A percentile compares a stretch with the other conserved stretches of the same genome.
Conservation (phyloP, 257 asterid species). For the Vinca minor region DNA sequence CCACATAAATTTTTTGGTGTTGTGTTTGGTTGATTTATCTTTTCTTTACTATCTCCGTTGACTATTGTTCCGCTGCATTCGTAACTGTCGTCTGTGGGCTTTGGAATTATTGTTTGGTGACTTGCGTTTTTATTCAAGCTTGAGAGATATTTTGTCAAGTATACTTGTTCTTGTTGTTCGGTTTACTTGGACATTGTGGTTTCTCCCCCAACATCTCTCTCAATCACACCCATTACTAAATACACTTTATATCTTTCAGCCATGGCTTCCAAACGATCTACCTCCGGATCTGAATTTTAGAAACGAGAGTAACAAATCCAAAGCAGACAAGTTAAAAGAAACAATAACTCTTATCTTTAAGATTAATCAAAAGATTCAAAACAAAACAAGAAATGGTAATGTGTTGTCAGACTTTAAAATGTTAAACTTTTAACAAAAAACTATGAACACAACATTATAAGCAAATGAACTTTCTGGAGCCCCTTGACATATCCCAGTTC, state of each 20-base stretch:
- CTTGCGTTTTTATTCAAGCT: no score
- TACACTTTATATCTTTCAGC: constrained; percentile 86
- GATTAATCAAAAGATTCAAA: not conserved
- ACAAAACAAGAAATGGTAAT: not conserved
- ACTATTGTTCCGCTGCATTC: no score
- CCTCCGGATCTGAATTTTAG: constrained; percentile 69
- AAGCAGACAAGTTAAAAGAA: constrained; percentile 6
- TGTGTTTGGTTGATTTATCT: no score
- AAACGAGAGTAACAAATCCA: not conserved
- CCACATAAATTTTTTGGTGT: no score
- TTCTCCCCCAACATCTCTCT: no score
- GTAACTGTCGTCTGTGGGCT: no score
- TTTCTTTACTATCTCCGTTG: no score
- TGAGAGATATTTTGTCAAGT: no score
- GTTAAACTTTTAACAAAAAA: not conserved
- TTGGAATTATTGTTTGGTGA: no score
- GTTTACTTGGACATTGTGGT: no score
- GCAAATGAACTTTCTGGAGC: not conserved
- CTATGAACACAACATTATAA: not conserved
- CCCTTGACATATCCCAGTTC: not conserved
- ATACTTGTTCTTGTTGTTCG: no score
- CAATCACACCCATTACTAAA: constrained; percentile 85
- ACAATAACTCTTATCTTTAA: not conserved
- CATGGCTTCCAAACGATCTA: constrained; percentile 86
- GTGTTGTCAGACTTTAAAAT: not conserved